A percentile compares a stretch with the other conserved stretches of the same genome.
Evolutionary conservation across 2,329 filamentous ascomycete species (phyloP).

Genomic region (Pleomassaria siparia): DNA sequence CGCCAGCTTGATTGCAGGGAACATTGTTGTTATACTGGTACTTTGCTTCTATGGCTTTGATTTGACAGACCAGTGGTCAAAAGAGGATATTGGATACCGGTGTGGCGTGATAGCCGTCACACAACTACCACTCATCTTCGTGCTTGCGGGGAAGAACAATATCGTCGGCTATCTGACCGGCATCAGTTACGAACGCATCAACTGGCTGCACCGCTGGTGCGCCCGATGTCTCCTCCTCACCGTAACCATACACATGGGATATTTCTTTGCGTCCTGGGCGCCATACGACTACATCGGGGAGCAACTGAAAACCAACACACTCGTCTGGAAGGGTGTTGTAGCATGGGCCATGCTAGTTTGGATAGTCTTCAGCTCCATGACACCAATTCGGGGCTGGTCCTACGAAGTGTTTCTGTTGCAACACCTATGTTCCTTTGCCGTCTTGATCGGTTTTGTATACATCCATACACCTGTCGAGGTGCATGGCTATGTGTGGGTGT

Average conservation of each 20-base stretch:
- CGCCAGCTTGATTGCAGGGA: slow-evolving; percentile 45
- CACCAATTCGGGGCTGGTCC: slow-evolving; percentile 64
- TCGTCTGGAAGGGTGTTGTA: slow-evolving; percentile 67
- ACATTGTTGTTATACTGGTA: slow-evolving; percentile 55
- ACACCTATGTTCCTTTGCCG: slow-evolving; percentile 62
- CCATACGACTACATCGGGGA: slow-evolving; percentile 59
- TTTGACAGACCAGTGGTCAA: slow-evolving; percentile 51
- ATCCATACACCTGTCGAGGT: slow-evolving; percentile 63
- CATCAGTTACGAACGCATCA: slow-evolving; percentile 67
- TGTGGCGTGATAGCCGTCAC: slow-evolving; percentile 56
- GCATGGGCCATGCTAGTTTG: slow-evolving; percentile 68
- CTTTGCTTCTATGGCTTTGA: slow-evolving; percentile 60
- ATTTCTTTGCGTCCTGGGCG: slow-evolving; percentile 68
- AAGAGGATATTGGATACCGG: slow-evolving; percentile 60
- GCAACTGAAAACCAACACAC: slow-evolving; percentile 63
- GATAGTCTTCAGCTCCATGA: slow-evolving; percentile 64
- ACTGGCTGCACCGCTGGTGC: slow-evolving; percentile 74
- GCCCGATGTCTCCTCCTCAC: slow-evolving; percentile 69
- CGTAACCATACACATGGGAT: slow-evolving; percentile 68
- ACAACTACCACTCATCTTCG: slow-evolving; percentile 58
- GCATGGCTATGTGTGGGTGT: slow-evolving; percentile 66
- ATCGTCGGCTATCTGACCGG: slow-evolving; percentile 64
- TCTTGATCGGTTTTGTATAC: slow-evolving; percentile 66
- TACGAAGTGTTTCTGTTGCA: slow-evolving; percentile 73
- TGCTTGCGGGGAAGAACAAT: slow-evolving; percentile 59